Evolutionary conservation across 495 filamentous ascomycete genomes (phyloP), one percentile per base, ranked within the genome.

Genomic region (Annulohypoxylon maeteangense): DNA sequence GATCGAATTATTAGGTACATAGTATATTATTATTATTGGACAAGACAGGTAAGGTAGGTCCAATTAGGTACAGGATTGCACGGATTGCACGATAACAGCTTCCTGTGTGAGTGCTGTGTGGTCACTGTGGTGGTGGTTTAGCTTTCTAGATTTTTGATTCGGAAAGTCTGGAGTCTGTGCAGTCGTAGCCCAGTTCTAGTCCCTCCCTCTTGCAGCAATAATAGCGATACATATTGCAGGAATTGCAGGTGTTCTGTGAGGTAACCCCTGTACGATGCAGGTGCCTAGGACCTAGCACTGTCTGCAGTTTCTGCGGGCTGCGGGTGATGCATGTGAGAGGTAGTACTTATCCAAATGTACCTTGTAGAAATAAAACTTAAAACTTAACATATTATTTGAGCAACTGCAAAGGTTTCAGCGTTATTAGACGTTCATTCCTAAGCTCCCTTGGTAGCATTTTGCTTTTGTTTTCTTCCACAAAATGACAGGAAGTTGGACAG

Each of bases 121-220:
- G 31, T 29, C 7, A 31, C 40, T 45, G 40, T 44, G 40, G 40
- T 44, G 40, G 40, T 20, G 40, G n/a, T 44, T 44, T 44, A 44
- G 7, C 40, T 44, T 44, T 44, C 40, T 44, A 44, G 40, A 44
- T 44, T 44, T 20, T 20, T 62, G 58, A 58, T 67, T 38, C 63
- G 63, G 69, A 67, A 67, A 72, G 69, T 67, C 70, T 64, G 70
- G 62, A 72, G 69, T 67, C 70, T 68, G 64, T 72, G 65, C 55
- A 54, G 54, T 45, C 36, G 23, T 42, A 8, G 42, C 14, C 61
- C 34, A 64, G 53, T 58, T 44, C 31, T 23, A 14, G 45, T 27
- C 34, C 27, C 47, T 48, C 47, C 42, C 40, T 48, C 47, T 44
- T 48, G 29, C 32, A 62, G 62, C 60, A 71, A 66, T 63, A 62